Evolutionary conservation across 345 rosid genomes (phyloP).

Genomic region (Toxicodendron radicans): DNA sequence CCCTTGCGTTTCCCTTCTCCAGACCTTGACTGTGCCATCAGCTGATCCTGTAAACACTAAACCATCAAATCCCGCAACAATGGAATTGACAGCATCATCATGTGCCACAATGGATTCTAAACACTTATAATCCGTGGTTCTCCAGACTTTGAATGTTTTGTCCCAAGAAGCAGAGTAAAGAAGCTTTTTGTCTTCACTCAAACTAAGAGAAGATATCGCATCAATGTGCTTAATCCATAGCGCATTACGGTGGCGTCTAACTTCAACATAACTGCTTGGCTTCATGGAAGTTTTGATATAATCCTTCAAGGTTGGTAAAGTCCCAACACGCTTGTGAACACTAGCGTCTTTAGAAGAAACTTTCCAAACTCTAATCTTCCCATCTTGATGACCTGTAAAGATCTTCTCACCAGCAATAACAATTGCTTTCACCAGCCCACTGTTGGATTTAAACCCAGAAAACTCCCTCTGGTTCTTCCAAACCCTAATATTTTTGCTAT

Average conservation of each 20-base stretch:
- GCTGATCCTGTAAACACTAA: constrained; percentile 88
- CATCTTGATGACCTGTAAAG: constrained; percentile 91
- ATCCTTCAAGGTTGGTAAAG: constrained; percentile 66
- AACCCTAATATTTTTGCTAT: constrained; percentile 83
- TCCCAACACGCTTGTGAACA: constrained; percentile 59
- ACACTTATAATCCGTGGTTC: constrained; percentile 63
- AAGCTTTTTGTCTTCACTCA: constrained; percentile 59
- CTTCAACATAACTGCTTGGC: constrained; percentile 60
- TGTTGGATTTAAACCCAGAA: constrained; percentile 74
- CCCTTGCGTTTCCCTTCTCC: constrained; percentile 87
- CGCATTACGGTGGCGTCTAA: constrained; percentile 37
- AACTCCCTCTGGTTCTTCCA: constrained; percentile 81
- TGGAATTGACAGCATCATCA: constrained; percentile 77
- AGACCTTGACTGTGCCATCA: constrained; percentile 79
- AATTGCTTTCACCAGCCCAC: constrained; percentile 84
- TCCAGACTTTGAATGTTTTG: constrained; percentile 85
- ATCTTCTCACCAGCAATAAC: constrained; percentile 60
- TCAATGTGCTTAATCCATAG: constrained; percentile 68
- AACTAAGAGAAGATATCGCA: constrained; percentile 73
- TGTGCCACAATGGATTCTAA: constrained; percentile 76
- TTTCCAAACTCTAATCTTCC: constrained; percentile 85
- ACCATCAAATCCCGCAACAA: constrained; percentile 73
- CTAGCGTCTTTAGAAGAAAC: constrained; percentile 44
- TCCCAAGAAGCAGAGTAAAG: constrained; percentile 92
- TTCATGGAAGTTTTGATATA: constrained; percentile 52